phyloP scores from a whole-genome alignment of 2,329 filamentous ascomycete genomes.

The Rutstroemia sp. region DNA sequence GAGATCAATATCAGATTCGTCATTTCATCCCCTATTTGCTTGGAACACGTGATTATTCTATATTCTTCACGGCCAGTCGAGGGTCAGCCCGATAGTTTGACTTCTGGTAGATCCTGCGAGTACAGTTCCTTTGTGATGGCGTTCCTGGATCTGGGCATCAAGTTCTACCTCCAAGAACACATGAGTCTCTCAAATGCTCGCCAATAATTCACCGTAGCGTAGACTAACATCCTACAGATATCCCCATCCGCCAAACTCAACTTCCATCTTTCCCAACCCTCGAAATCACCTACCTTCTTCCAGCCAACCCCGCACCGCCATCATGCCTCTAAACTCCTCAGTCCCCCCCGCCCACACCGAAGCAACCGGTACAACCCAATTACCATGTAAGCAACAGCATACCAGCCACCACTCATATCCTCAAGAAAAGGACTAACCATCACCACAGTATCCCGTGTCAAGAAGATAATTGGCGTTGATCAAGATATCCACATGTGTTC shows the following conservation, averaged over 20 bases:
- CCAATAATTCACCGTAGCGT: background rate
- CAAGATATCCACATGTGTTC: slow-evolving; percentile 80
- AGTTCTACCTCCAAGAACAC: background rate
- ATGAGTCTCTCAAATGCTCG: background rate
- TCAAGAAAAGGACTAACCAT: slow-evolving; percentile 10
- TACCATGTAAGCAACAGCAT: slow-evolving; percentile 60
- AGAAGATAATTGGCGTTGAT: slow-evolving; percentile 89
- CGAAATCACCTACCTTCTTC: background rate
- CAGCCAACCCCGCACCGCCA: slow-evolving; percentile 7
- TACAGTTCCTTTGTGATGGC: no score
- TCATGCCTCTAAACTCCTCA: slow-evolving; percentile 86
- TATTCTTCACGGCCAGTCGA: no score
- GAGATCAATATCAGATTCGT: no score
- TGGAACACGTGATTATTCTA: no score
- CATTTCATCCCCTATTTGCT: no score
- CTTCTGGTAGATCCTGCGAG: no score
- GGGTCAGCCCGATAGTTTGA: no score
- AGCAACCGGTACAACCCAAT: slow-evolving; percentile 73
- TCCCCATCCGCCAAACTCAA: background rate
- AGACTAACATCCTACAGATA: background rate
- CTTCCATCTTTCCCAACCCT: background rate
- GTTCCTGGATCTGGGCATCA: no score
- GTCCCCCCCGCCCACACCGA: slow-evolving; percentile 75
- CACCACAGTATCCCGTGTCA: slow-evolving; percentile 77
- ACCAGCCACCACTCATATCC: background rate